Percentiles rank a stretch among this genome's conserved stretches.
These are phyloP conservation scores for Fusarium coicis DNA, from an alignment of 2,329 filamentous ascomycete species.

Conservation along the genomic window DNA sequence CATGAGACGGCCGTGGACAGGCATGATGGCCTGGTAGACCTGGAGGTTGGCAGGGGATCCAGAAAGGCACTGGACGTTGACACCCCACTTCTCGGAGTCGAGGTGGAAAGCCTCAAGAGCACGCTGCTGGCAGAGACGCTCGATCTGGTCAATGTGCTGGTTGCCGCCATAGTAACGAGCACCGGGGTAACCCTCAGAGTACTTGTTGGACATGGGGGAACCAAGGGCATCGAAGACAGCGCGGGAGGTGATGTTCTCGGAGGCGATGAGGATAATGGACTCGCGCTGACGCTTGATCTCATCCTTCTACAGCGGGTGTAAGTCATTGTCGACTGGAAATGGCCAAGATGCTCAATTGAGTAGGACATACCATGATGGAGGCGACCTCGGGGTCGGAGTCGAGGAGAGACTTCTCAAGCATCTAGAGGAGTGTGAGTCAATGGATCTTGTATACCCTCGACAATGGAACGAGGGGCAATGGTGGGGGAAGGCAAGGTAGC, in stretches of 20 bases:
- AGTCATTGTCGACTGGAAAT: slow-evolving; percentile 34
- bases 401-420: slow-evolving; percentile 94
- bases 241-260: slow-evolving; percentile 98
- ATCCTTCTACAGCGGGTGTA: slow-evolving; percentile 70
- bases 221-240: slow-evolving; percentile 98
- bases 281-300: slow-evolving; percentile 98
- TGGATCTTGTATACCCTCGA: slow-evolving; percentile 2
- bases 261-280: slow-evolving; percentile 98
- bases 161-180: slow-evolving; percentile 99
- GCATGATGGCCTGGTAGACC: slow-evolving; percentile 98
- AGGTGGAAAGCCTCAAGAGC: slow-evolving; percentile 92
- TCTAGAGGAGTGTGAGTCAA: slow-evolving; percentile 60
- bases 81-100: slow-evolving; percentile 91
- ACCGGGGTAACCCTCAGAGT: slow-evolving; percentile 98
- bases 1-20: slow-evolving; percentile 95
- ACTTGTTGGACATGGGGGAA: slow-evolving; percentile 97
- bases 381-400: slow-evolving; percentile 95
- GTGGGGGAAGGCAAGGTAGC: slow-evolving; percentile 14
- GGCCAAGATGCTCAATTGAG: slow-evolving; percentile 1
- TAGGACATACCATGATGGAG: slow-evolving; percentile 85
- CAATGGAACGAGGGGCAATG: slow-evolving; percentile 35
- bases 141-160: slow-evolving; percentile 97
- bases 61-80: slow-evolving; percentile 95
- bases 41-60: slow-evolving; percentile 97
- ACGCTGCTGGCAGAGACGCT: slow-evolving; percentile 93